Percentiles rank a stretch among this genome's conserved stretches.
Conservation (phyloP, 2,329 filamentous ascomycete species). For the Fusarium sambucinum region DNA sequence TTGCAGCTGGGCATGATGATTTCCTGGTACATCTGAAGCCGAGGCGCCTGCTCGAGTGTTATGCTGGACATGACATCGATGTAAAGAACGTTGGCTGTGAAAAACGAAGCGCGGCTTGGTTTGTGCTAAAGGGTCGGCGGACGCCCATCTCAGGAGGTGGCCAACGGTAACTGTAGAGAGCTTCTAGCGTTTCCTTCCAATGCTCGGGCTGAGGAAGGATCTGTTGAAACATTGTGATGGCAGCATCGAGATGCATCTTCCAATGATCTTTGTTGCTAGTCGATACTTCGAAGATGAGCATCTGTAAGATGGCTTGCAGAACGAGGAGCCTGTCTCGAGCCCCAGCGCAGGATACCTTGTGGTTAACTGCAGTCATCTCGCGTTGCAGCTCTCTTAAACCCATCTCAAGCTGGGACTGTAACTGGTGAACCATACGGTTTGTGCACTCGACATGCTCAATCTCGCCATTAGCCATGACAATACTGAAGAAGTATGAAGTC, state of each 20-base stretch:
- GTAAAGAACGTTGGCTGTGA: slow-evolving; percentile 60
- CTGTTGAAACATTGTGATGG: slow-evolving; percentile 62
- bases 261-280: slow-evolving; percentile 61
- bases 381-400: slow-evolving; percentile 59
- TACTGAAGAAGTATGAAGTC: slow-evolving; percentile 68
- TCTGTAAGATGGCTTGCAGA: slow-evolving; percentile 65
- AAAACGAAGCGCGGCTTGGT: slow-evolving; percentile 63
- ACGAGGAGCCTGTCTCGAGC: slow-evolving; percentile 55
- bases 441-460: slow-evolving; percentile 53
- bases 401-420: slow-evolving; percentile 60
- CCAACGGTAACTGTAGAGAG: slow-evolving; percentile 51
- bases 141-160: slow-evolving; percentile 51
- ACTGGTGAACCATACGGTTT: slow-evolving; percentile 53
- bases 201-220: slow-evolving; percentile 54
- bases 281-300: slow-evolving; percentile 65
- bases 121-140: slow-evolving; percentile 57
- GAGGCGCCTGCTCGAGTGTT: slow-evolving; percentile 57
- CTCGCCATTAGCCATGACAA: slow-evolving; percentile 55
- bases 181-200: slow-evolving; percentile 55
- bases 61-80: slow-evolving; percentile 65
- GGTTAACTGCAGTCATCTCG: slow-evolving; percentile 56
- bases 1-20: slow-evolving; percentile 53
- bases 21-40: slow-evolving; percentile 57
- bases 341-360: slow-evolving; percentile 48
- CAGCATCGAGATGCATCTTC: slow-evolving; percentile 64